phyloP scores from a whole-genome alignment of 805 yeast species.

The Wickerhamiella dianesei region DNA sequence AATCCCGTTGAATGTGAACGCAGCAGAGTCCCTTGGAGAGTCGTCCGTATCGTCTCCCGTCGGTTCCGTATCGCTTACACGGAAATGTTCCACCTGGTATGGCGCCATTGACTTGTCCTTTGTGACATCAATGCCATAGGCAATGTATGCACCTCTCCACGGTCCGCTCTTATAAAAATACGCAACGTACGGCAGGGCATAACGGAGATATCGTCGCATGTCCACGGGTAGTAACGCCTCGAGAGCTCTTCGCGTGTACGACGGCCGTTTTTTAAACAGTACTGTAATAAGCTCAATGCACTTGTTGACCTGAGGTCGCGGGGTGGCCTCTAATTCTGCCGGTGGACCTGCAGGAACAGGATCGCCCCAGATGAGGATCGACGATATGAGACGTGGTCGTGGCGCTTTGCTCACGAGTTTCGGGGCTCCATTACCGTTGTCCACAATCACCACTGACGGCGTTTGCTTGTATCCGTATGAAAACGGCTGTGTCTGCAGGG shows the following conservation, averaged over 20 bases:
- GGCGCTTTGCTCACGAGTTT: constrained; percentile 24
- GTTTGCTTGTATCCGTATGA: constrained; percentile 68
- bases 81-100: constrained; percentile 79
- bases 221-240: constrained; percentile 10
- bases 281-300: constrained; percentile 27
- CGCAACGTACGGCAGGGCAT: constrained; percentile 73
- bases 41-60: constrained; percentile 10
- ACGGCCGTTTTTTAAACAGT: constrained; percentile 58
- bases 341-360: constrained; percentile 23
- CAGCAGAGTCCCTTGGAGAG: not conserved
- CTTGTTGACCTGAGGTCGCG: constrained; percentile 27
- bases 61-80: constrained; percentile 27
- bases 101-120: constrained; percentile 38
- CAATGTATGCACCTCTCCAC: constrained; percentile 78
- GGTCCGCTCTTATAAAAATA: constrained; percentile 82
- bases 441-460: constrained; percentile 39
- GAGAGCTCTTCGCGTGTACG: constrained; percentile 74
- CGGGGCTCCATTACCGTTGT: constrained; percentile 36
- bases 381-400: constrained; percentile 23
- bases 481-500: constrained; percentile 63
- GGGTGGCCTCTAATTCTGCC: constrained; percentile 30
- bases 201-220: constrained; percentile 33
- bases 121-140: constrained; percentile 67
- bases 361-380: constrained; percentile 25
- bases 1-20: constrained; percentile 49